Evolutionary conservation across 2,329 filamentous ascomycete genomes (phyloP).

Genomic region (Phialophora expanda): DNA sequence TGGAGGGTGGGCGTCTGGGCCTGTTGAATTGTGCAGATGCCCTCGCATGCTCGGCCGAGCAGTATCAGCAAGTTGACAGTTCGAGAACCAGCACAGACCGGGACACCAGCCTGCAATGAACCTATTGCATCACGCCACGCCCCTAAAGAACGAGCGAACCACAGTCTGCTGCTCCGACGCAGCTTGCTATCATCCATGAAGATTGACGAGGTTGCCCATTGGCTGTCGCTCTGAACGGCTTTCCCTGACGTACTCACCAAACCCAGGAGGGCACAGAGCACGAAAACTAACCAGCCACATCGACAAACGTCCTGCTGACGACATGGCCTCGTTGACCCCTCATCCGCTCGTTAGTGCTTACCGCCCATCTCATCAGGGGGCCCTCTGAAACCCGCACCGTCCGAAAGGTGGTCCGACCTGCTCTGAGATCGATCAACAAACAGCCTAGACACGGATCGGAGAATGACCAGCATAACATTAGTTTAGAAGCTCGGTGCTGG

Average conservation of each 20-base stretch:
- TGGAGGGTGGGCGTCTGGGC: conserved; percentile 8
- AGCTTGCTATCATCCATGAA: conserved; percentile 13
- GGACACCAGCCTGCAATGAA: conserved; percentile 19
- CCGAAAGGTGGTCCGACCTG: conserved; percentile 14
- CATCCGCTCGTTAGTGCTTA: conserved; percentile 34
- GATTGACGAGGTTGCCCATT: conserved; percentile 16
- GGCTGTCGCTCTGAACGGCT: conserved; percentile 22
- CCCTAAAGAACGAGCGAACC: conserved; percentile 22
- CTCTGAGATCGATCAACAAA: conserved; percentile 29
- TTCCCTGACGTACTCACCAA: conserved; percentile 12
- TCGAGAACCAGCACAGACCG: conserved; percentile 6
- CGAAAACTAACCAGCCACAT: conserved; percentile 23
- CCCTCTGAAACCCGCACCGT: conserved; percentile 21
- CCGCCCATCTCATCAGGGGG: conserved; percentile 23
- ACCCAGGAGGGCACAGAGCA: conserved; percentile 13
- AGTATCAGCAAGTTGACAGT: conserved; percentile 9
- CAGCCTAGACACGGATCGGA: conserved; percentile 23
- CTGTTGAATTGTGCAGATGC: conserved; percentile 1
- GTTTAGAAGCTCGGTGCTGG: conserved; percentile 5
- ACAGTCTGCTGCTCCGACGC: conserved; percentile 8
- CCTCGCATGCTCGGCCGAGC: conserved; percentile 11
- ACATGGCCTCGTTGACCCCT: conserved; percentile 27
- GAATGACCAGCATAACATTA: conserved; percentile 25
- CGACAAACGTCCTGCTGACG: conserved; percentile 20
- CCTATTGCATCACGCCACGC: conserved; percentile 35